Conservation (phyloP, 768 basidiomycete genomes). For the Holtermanniella nyarrowii region DNA sequence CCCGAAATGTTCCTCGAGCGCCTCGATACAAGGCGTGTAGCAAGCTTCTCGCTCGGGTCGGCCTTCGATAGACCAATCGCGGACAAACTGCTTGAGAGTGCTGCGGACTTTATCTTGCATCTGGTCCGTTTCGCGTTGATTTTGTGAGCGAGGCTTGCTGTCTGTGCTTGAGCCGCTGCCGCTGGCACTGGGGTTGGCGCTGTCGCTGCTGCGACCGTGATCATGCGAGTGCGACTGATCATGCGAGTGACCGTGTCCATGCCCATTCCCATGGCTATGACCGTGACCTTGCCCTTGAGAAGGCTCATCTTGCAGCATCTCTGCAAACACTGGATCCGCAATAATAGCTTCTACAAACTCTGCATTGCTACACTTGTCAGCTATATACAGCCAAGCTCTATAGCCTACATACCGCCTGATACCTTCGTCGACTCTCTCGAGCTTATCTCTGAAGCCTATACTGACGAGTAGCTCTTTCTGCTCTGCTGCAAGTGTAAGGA, state of each 20-base stretch:
- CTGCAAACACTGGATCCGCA: conserved; percentile 61
- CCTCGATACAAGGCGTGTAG: conserved; percentile 73
- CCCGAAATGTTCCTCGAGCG: conserved; percentile 56
- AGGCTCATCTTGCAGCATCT: conserved; percentile 43
- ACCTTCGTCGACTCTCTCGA: conserved; percentile 67
- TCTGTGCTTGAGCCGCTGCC: not conserved
- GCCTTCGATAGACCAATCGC: conserved; percentile 89
- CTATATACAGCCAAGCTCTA: not conserved
- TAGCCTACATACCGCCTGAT: conserved; percentile 44
- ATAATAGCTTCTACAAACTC: conserved; percentile 66
- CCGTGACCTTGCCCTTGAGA: conserved; percentile 22
- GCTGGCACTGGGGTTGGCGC: not conserved
- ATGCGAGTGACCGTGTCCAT: conserved; percentile 10
- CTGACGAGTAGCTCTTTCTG: conserved; percentile 60
- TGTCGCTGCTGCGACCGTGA: too few species aligned
- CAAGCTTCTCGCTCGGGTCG: conserved; percentile 62
- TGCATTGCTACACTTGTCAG: conserved; percentile 49
- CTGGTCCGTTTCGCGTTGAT: conserved; percentile 8
- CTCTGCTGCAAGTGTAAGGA: conserved; percentile 56
- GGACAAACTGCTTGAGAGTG: conserved; percentile 82
- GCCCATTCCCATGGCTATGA: conserved; percentile 24
- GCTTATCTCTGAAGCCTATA: conserved; percentile 67
- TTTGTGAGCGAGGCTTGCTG: conserved; percentile 6
- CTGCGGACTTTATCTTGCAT: conserved; percentile 75
- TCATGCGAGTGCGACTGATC: conserved; percentile 14